phyloP scores from a whole-genome alignment of 768 basidiomycete species.

The Lactarius vividus region DNA sequence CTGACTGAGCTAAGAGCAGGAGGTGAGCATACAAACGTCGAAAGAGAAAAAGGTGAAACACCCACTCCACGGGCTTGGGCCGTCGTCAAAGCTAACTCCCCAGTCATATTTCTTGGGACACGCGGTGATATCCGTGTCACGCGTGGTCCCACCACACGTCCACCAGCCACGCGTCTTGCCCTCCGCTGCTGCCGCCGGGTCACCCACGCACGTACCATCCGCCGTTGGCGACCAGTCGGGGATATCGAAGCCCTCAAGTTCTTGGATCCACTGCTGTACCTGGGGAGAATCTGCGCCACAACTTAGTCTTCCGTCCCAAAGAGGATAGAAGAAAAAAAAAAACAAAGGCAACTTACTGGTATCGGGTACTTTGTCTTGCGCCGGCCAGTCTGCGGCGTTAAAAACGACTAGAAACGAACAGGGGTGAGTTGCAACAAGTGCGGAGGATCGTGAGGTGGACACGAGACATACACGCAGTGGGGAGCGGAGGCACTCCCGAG shows the following conservation, averaged over 20 bases:
- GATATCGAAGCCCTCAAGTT: conserved; percentile 67
- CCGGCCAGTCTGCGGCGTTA: conserved; percentile 53
- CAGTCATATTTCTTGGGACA: conserved; percentile 71
- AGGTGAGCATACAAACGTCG: neutral
- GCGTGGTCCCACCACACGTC: conserved; percentile 78
- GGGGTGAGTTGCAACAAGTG: neutral
- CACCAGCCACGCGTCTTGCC: conserved; percentile 79
- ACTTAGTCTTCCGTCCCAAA: neutral
- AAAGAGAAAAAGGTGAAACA: conserved; percentile 22
- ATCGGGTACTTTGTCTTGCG: conserved; percentile 56
- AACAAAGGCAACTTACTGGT: conserved; percentile 43
- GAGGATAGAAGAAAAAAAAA: neutral
- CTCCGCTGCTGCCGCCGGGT: conserved; percentile 53
- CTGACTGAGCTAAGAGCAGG: conserved; percentile 48
- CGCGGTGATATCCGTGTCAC: conserved; percentile 55
- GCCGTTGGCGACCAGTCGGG: conserved; percentile 60
- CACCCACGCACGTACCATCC: conserved; percentile 66
- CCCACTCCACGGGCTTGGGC: conserved; percentile 80
- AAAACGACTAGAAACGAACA: conserved; percentile 43
- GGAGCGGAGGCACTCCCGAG: conserved; percentile 63
- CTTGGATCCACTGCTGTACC: conserved; percentile 73
- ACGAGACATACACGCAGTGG: conserved; percentile 52
- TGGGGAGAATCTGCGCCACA: conserved; percentile 47
- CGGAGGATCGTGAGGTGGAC: neutral
- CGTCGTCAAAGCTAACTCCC: conserved; percentile 88